Evolutionary conservation across 2,329 filamentous ascomycete species (phyloP).

Genomic region (Thielaviopsis cerberus): DNA sequence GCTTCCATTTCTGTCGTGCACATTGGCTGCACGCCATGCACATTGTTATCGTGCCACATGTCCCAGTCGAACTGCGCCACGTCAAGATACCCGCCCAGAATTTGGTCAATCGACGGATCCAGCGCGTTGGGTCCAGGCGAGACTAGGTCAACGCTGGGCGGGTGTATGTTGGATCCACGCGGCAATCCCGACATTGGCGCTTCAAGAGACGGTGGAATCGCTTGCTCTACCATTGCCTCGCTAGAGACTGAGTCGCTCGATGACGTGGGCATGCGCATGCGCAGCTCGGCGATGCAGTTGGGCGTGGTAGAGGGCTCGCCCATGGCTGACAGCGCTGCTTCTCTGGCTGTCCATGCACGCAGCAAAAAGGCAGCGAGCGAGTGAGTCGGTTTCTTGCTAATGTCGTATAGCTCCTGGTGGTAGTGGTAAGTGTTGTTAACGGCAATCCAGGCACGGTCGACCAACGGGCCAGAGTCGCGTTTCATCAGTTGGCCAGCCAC

Average conservation of each 20-base stretch:
- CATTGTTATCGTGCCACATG: conserved; percentile 20
- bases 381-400: conserved; percentile 24
- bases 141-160: not conserved
- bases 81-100: conserved; percentile 27
- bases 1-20: not conserved
- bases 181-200: conserved; percentile 11
- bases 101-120: conserved; percentile 23
- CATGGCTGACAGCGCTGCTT: conserved; percentile 22
- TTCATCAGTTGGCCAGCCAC: conserved; percentile 34
- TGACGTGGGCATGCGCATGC: conserved; percentile 22
- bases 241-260: conserved; percentile 16
- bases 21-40: not conserved
- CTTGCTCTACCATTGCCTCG: conserved; percentile 13
- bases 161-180: not conserved
- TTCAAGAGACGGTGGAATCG: conserved; percentile 8
- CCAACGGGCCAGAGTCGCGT: conserved; percentile 28
- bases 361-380: conserved; percentile 4
- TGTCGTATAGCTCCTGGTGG: conserved; percentile 32
- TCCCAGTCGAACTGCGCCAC: conserved; percentile 27
- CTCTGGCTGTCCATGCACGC: conserved; percentile 28
- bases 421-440: conserved; percentile 29
- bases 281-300: conserved; percentile 27
- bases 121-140: conserved; percentile 1
- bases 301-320: conserved; percentile 26
- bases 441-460: conserved; percentile 34